Percentiles rank a stretch among this genome's conserved stretches.
Conservation (phyloP, 306 rosid genomes). For the Styphnolobium japonicum region DNA sequence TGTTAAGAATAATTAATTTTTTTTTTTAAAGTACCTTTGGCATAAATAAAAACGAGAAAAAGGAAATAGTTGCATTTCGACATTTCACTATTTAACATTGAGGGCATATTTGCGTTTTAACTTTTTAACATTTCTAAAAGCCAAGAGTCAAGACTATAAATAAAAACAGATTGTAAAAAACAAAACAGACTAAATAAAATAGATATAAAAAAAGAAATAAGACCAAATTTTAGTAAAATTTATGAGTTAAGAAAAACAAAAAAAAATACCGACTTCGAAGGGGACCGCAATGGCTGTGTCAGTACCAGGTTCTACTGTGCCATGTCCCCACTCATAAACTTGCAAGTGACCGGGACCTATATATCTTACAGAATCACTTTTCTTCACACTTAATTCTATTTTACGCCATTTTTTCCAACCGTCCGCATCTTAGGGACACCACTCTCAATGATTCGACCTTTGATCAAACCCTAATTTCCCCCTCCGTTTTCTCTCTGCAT, state of each 20-base stretch:
- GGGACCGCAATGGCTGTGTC: constrained; percentile 18
- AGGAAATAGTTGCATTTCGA: too few relatives aligned
- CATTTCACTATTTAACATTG: too few relatives aligned
- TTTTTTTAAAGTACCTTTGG: too few relatives aligned
- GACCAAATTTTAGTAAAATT: not conserved
- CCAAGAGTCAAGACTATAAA: not conserved
- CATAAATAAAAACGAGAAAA: too few relatives aligned
- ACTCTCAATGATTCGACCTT: not conserved
- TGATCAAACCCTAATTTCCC: constrained; percentile 34
- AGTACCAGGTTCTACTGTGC: constrained; percentile 21
- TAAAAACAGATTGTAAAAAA: not conserved
- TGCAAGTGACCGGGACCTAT: constrained; percentile 34
- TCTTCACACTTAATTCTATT: not conserved
- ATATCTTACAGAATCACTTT: not conserved
- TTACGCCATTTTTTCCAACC: constrained; percentile 9
- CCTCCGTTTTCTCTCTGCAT: not conserved
- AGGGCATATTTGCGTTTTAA: too few relatives aligned
- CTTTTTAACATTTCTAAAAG: too few relatives aligned
- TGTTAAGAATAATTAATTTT: not conserved
- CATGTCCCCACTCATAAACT: constrained; percentile 25
- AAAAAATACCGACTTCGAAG: too few relatives aligned
- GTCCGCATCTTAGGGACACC: not conserved
- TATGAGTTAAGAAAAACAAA: too few relatives aligned
- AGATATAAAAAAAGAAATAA: too few relatives aligned
- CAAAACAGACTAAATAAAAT: not conserved